Evolutionary conservation across 2,329 filamentous ascomycete genomes (phyloP), one percentile per base, ranked within the genome.

Genomic region (Apiospora koreana): DNA sequence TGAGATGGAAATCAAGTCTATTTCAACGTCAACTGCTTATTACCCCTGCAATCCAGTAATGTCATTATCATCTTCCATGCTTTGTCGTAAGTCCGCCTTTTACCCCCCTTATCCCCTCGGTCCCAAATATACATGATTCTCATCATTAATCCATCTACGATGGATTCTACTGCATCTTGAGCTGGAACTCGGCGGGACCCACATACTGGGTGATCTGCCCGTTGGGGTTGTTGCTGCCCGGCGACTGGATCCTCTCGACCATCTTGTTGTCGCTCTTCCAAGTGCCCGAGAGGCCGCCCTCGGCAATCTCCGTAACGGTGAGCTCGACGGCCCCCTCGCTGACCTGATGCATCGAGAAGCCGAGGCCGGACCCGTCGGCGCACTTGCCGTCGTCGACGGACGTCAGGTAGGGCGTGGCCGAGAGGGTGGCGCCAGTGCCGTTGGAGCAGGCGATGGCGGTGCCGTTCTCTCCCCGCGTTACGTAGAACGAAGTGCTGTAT

Each of bases 131-230:
- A 28, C 50, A 58, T 58, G 6, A 25, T 25, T 9, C 16, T 54
- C 6, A 31, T 58, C 35, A n/a, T 41, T 2, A 41, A 10, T 12
- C 38, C 38, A 41, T 10, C 14, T 41, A 8, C 9, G 3, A 41
- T 41, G n/a, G n/a, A 35, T 16, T 16, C 21, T n/a, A 18, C 54
- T 62, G 31, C 54, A 62, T 62, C 54, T n/a, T 38, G 25, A 67
- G 65, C 16, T n/a, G 16, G 7, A 67, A 67, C 16, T 43, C 41
- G 41, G 42, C 5, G 18, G 42, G 42, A 25, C 65, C 65, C 25
- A 31, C 9, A 42, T 67, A 67, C 25, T 46, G 65, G 65, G 65
- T 67, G 65, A 46, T 45, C 25, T 46, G 65, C 42, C 65, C 65
- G 42, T 42, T 45, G 65, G 65, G 65, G 65, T 67, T 46, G 42